phyloP scores from a whole-genome alignment of 352 stramenopile genomes.

The Phytophthora pinifolia region DNA sequence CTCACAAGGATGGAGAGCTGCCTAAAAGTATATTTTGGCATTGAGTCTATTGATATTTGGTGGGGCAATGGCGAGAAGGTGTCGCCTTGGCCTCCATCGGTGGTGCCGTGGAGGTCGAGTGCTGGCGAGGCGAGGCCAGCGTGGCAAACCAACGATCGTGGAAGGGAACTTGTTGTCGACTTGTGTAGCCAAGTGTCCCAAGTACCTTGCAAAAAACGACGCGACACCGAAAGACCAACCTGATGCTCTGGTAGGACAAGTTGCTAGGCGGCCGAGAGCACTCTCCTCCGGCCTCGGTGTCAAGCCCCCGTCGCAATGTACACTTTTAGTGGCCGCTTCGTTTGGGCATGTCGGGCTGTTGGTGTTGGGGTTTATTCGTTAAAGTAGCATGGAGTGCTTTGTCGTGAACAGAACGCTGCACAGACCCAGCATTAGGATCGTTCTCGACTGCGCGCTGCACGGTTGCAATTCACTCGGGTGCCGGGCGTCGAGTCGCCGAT shows the following conservation, averaged over 20 bases:
- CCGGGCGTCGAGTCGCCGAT: too few relatives aligned
- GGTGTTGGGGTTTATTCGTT: neutral
- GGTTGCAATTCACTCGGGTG: too few relatives aligned
- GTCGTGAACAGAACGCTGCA: neutral
- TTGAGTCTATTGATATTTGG: too few relatives aligned
- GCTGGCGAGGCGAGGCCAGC: too few relatives aligned
- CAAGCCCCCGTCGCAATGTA: slow-evolving; percentile 3
- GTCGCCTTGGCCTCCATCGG: neutral
- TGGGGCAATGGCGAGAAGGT: neutral
- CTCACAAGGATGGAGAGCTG: slow-evolving; percentile 7
- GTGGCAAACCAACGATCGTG: neutral
- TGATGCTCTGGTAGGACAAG: slow-evolving; percentile 5
- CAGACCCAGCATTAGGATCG: neutral
- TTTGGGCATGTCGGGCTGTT: neutral
- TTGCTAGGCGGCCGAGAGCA: neutral
- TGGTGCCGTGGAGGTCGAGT: too few relatives aligned
- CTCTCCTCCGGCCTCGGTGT: neutral
- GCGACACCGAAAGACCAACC: slow-evolving; percentile 4
- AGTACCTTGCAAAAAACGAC: slow-evolving; percentile 22
- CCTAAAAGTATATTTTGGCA: slow-evolving; percentile 10
- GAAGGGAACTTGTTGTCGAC: slow-evolving; percentile 16
- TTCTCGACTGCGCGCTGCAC: neutral
- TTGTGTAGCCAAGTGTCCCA: slow-evolving; percentile 34
- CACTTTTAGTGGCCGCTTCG: slow-evolving; percentile 6
- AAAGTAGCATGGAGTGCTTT: neutral